Conservation (phyloP, 169 alveolate genomes). For the Plasmodium malariae region DNA sequence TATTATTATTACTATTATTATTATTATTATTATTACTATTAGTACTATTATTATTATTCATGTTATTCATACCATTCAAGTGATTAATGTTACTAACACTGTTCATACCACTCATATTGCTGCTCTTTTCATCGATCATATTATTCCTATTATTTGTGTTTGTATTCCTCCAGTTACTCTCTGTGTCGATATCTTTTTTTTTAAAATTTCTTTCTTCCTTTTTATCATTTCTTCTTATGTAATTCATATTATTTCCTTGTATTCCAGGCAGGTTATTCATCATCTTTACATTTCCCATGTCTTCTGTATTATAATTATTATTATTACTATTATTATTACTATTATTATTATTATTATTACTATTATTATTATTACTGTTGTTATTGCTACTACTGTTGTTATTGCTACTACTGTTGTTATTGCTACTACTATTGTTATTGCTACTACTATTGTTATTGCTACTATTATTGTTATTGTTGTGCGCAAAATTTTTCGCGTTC, state of each 20-base stretch:
- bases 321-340: slow-evolving; percentile 31
- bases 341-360: background rate
- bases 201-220: slow-evolving; percentile 37
- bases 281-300: background rate
- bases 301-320: slow-evolving; percentile 26
- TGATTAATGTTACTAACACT: background rate
- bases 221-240: slow-evolving; percentile 51
- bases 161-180: slow-evolving; percentile 56
- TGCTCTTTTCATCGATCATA: background rate
- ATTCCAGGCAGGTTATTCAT: background rate
- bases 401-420: background rate
- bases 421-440: background rate
- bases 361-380: background rate
- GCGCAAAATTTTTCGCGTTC: background rate
- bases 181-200: slow-evolving; percentile 41
- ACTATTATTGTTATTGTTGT: background rate
- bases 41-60: background rate
- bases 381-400: background rate
- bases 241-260: slow-evolving; percentile 52
- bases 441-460: background rate
- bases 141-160: background rate
- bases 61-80: background rate
- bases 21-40: background rate
- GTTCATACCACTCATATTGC: background rate
- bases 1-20: background rate